Percentiles rank a stretch among this genome's conserved stretches.
Evolutionary conservation across 1,139 yeast genomes (phyloP).

Genomic region (Blastobotrys aristatus): DNA sequence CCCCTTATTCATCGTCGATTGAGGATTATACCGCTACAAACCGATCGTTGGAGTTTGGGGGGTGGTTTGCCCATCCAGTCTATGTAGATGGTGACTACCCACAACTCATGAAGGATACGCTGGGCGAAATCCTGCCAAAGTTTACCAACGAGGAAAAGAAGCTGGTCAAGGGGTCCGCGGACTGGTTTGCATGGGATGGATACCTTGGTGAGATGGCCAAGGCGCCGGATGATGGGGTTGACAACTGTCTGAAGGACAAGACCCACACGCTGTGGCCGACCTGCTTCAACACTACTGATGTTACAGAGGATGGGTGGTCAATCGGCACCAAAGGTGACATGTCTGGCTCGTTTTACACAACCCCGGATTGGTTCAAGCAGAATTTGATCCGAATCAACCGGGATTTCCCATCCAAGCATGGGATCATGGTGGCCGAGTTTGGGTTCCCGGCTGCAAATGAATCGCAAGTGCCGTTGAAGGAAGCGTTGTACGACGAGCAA

Average conservation of each 20-base stretch:
- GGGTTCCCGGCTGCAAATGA: slow-evolving; percentile 36
- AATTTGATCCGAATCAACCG: slow-evolving; percentile 15
- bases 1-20: slow-evolving; percentile 15
- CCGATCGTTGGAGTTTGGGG: slow-evolving; percentile 31
- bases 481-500: slow-evolving; percentile 31
- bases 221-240: slow-evolving; percentile 25
- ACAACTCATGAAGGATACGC: slow-evolving; percentile 25
- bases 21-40: slow-evolving; percentile 27
- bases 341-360: slow-evolving; percentile 20
- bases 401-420: slow-evolving; percentile 17
- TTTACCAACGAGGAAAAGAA: slow-evolving; percentile 31
- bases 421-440: slow-evolving; percentile 29
- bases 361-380: slow-evolving; percentile 18
- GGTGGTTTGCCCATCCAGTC: slow-evolving; percentile 35
- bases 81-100: slow-evolving; percentile 26
- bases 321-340: slow-evolving; percentile 29
- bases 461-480: slow-evolving; percentile 24
- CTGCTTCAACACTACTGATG: slow-evolving; percentile 14
- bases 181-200: slow-evolving; percentile 37
- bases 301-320: slow-evolving; percentile 30
- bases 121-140: slow-evolving; percentile 23
- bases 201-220: slow-evolving; percentile 31
- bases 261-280: slow-evolving; percentile 18
- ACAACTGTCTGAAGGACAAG: slow-evolving; percentile 14
- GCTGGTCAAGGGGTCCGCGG: slow-evolving; percentile 28